phyloP scores from a whole-genome alignment of 2,329 filamentous ascomycete genomes.

The Gnomoniopsis sp. region DNA sequence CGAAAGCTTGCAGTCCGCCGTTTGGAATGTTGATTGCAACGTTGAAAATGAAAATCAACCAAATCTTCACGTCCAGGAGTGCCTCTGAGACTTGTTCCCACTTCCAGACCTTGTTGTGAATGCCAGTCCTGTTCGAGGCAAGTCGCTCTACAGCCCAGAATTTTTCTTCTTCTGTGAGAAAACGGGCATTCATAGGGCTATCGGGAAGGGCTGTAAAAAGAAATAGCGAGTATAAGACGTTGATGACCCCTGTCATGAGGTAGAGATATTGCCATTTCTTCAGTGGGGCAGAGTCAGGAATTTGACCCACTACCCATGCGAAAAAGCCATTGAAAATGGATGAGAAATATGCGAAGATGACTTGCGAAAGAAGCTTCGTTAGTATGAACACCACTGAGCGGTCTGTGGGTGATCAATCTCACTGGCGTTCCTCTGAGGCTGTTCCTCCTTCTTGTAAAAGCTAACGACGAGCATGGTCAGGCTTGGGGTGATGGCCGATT shows the following conservation, averaged over 20 bases:
- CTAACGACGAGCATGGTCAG: constrained; percentile 33
- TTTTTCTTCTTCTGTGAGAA: constrained; percentile 28
- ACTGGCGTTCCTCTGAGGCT: constrained; percentile 31
- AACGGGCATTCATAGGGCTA: constrained; percentile 33
- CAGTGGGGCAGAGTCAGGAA: constrained; percentile 13
- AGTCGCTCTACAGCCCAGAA: constrained; percentile 29
- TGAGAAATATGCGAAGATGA: constrained; percentile 33
- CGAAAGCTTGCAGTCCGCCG: constrained; percentile 24
- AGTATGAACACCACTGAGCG: neutral
- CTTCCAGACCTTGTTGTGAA: constrained; percentile 26
- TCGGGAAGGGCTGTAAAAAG: constrained; percentile 30
- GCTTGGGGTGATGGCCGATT: constrained; percentile 31
- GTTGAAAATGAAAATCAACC: constrained; percentile 27
- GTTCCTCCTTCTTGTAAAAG: constrained; percentile 36
- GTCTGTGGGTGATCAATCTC: neutral
- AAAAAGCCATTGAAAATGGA: constrained; percentile 41
- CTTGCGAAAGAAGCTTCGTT: neutral
- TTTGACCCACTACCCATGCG: constrained; percentile 31
- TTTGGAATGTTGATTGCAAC: constrained; percentile 28
- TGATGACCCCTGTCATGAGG: constrained; percentile 29
- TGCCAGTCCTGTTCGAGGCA: constrained; percentile 35
- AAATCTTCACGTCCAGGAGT: constrained; percentile 24
- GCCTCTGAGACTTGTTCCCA: constrained; percentile 28
- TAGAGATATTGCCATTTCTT: constrained; percentile 27
- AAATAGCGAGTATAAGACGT: constrained; percentile 26